Conservation (phyloP, 2,329 filamentous ascomycete genomes). For the Neurospora crassa region DNA sequence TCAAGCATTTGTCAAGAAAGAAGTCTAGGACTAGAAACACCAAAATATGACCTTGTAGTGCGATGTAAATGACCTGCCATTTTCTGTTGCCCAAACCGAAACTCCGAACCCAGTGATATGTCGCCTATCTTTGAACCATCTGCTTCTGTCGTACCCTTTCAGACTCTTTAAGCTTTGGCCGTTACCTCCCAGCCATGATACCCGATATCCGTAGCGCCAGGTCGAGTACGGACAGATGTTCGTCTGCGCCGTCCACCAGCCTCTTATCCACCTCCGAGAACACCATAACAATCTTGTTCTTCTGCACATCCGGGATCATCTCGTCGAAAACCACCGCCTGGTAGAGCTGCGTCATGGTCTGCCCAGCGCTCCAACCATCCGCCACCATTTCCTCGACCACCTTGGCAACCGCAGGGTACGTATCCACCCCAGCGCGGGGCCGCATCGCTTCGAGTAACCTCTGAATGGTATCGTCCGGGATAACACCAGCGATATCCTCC, state of each 20-base stretch:
- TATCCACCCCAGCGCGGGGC: conserved; percentile 51
- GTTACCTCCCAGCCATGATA: conserved; percentile 46
- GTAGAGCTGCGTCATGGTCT: conserved; percentile 73
- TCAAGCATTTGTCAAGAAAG: not conserved
- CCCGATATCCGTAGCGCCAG: conserved; percentile 71
- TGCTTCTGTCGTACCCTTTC: not conserved
- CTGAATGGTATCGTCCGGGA: conserved; percentile 67
- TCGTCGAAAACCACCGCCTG: conserved; percentile 78
- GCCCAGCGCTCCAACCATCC: conserved; percentile 92
- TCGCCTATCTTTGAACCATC: not conserved
- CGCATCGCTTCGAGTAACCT: conserved; percentile 65
- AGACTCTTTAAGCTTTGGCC: not conserved
- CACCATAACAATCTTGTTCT: conserved; percentile 78
- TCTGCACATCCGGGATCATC: conserved; percentile 70
- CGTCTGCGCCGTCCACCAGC: conserved; percentile 87
- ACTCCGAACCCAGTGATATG: conserved; percentile 1
- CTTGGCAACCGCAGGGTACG: conserved; percentile 66
- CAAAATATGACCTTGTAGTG: conserved; percentile 23
- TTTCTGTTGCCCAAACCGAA: not conserved
- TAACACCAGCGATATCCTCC: conserved; percentile 93
- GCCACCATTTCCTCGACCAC: conserved; percentile 86
- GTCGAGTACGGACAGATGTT: conserved; percentile 86
- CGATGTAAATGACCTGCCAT: not conserved
- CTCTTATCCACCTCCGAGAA: conserved; percentile 96
- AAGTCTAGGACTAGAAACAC: not conserved